Percentiles rank a stretch among this genome's conserved stretches.
Conservation (phyloP, 306 rosid species). For the Cicer arietinum region DNA sequence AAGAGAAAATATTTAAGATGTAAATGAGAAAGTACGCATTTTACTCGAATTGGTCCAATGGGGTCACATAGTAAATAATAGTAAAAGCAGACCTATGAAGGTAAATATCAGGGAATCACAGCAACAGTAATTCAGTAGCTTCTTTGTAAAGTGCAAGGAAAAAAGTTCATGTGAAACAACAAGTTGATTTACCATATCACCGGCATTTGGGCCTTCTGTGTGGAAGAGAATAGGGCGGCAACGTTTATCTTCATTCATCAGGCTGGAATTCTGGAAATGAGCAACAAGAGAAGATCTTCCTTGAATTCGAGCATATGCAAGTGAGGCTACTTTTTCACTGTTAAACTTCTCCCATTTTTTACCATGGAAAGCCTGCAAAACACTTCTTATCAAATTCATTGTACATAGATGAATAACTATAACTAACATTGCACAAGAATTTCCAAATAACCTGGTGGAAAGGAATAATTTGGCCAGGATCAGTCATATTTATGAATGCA, state of each 20-base stretch:
- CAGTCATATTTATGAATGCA: slow-evolving; percentile 86
- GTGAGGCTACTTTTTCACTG: slow-evolving; percentile 88
- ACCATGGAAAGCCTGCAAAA: slow-evolving; percentile 77
- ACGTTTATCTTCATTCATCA: slow-evolving; percentile 83
- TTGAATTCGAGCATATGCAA: slow-evolving; percentile 87
- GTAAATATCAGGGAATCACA: slow-evolving; percentile 22
- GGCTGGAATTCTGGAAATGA: slow-evolving; percentile 86
- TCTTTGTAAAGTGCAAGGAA: slow-evolving; percentile 17
- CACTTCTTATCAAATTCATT: slow-evolving; percentile 15
- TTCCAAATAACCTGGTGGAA: slow-evolving; percentile 67
- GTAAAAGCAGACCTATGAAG: slow-evolving; percentile 24
- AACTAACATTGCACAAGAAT: slow-evolving; percentile 17
- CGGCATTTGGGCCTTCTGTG: slow-evolving; percentile 87
- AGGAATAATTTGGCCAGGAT: slow-evolving; percentile 76
- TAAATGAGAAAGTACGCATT: neutral
- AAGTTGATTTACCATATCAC: slow-evolving; percentile 67
- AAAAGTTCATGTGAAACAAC: slow-evolving; percentile 29
- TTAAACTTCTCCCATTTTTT: slow-evolving; percentile 93
- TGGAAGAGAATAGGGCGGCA: slow-evolving; percentile 91
- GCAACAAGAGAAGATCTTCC: slow-evolving; percentile 81
- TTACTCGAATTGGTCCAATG: neutral
- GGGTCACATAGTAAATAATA: neutral
- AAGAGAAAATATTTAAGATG: neutral
- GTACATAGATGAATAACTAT: slow-evolving; percentile 30
- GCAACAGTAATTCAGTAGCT: neutral